Percentiles rank a stretch among this genome's conserved stretches.
phyloP scores from a whole-genome alignment of 805 yeast genomes.

The Yamadazyma takamatsuzukensis region DNA sequence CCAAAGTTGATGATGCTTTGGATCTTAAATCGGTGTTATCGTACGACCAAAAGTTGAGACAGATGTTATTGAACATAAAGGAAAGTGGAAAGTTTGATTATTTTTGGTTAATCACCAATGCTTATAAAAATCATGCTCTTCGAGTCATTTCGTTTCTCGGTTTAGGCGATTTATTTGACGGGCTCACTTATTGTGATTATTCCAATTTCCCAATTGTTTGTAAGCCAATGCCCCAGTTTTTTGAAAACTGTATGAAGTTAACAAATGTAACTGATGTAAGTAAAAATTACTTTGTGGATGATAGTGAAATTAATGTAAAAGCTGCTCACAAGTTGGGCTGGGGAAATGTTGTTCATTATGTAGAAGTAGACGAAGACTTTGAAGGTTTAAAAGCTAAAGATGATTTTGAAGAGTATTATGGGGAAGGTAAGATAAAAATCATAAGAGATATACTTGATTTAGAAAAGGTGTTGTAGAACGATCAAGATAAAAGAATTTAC shows the following conservation, averaged over 20 bases:
- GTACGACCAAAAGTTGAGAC: slow-evolving; percentile 56
- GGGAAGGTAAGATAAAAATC: slow-evolving; percentile 26
- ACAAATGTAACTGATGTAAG: slow-evolving; percentile 39
- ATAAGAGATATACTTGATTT: slow-evolving; percentile 33
- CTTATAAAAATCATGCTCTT: slow-evolving; percentile 85
- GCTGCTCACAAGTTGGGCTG: slow-evolving; percentile 75
- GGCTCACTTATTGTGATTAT: slow-evolving; percentile 91
- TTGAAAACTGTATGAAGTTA: slow-evolving; percentile 57
- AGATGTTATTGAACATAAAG: slow-evolving; percentile 46
- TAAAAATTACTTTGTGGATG: slow-evolving; percentile 68
- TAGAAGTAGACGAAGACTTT: slow-evolving; percentile 63
- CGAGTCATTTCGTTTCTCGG: slow-evolving; percentile 79
- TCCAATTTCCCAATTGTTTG: slow-evolving; percentile 66
- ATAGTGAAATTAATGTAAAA: slow-evolving; percentile 71
- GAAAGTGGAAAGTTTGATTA: slow-evolving; percentile 52
- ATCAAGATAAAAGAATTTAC: too few relatives aligned
- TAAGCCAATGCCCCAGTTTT: slow-evolving; percentile 80
- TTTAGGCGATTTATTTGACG: slow-evolving; percentile 90
- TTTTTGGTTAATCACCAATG: slow-evolving; percentile 93
- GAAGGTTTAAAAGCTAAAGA: slow-evolving; percentile 24
- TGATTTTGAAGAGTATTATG: slow-evolving; percentile 34
- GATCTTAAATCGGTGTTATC: slow-evolving; percentile 76
- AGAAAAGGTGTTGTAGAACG: slow-evolving; percentile 3
- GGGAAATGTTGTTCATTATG: slow-evolving; percentile 65
- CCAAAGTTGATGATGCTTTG: slow-evolving; percentile 85